Evolutionary conservation across 495 filamentous ascomycete species (phyloP).

Genomic region (Hyaloscypha finlandica): DNA sequence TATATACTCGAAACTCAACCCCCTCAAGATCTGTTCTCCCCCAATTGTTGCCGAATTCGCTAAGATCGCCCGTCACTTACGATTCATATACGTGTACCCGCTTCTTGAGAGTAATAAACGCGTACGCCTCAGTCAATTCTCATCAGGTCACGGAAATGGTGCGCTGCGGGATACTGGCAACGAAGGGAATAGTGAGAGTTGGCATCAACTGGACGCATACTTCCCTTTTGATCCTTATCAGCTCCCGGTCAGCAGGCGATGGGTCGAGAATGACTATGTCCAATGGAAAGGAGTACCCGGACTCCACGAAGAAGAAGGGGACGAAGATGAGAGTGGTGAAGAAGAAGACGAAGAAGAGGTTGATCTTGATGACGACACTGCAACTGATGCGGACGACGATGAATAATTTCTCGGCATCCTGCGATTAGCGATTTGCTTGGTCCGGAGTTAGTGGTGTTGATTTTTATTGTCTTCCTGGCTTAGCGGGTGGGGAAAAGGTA

Average conservation of each 20-base stretch:
- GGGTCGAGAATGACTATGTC: slow-evolving; percentile 84
- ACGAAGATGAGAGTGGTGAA: slow-evolving; percentile 54
- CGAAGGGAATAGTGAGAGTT: slow-evolving; percentile 56
- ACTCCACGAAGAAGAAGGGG: slow-evolving; percentile 59
- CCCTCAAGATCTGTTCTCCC: slow-evolving; percentile 93
- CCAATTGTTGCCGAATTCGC: slow-evolving; percentile 90
- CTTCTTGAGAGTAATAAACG: slow-evolving; percentile 92
- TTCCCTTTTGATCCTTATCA: slow-evolving; percentile 98
- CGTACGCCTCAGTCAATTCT: slow-evolving; percentile 65
- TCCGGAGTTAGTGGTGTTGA: neutral
- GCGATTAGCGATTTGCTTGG: neutral
- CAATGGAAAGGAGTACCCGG: slow-evolving; percentile 80
- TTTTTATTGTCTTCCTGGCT: neutral
- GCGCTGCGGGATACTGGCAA: slow-evolving; percentile 65
- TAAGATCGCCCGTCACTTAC: slow-evolving; percentile 76
- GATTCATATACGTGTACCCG: slow-evolving; percentile 83
- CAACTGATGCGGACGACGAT: slow-evolving; percentile 35
- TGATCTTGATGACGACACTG: slow-evolving; percentile 44
- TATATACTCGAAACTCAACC: slow-evolving; percentile 87
- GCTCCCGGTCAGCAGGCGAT: slow-evolving; percentile 77
- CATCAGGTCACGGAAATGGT: slow-evolving; percentile 33
- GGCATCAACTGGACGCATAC: slow-evolving; percentile 81
- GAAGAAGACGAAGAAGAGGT: slow-evolving; percentile 51
- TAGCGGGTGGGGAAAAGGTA: neutral
- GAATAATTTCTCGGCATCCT: slow-evolving; percentile 16